Evolutionary conservation across 1,284 basidiomycete species (phyloP).

Genomic region (Ceratobasidium sp.): DNA sequence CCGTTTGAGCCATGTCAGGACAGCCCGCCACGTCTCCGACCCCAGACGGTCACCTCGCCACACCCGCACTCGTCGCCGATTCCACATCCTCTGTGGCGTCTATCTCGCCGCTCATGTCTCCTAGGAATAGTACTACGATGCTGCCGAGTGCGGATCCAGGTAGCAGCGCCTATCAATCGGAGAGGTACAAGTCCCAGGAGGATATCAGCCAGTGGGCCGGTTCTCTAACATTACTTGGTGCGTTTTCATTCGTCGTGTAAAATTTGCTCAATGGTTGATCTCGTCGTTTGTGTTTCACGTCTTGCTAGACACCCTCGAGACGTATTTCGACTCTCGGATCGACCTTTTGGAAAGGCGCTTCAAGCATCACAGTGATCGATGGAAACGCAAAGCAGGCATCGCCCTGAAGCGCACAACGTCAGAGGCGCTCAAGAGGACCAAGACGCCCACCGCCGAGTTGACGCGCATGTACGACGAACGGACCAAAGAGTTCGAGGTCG

Average conservation of each 20-base stretch:
- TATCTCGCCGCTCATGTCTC: slow-evolving; percentile 35
- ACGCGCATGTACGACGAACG: slow-evolving; percentile 53
- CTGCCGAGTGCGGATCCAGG: slow-evolving; percentile 15
- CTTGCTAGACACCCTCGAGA: slow-evolving; percentile 82
- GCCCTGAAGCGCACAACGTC: slow-evolving; percentile 59
- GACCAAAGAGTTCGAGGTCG: slow-evolving; percentile 83
- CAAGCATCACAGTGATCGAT: slow-evolving; percentile 84
- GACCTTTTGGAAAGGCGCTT: slow-evolving; percentile 90
- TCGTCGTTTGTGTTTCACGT: background rate
- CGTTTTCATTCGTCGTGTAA: slow-evolving; percentile 39
- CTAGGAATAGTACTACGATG: slow-evolving; percentile 1
- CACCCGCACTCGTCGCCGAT: slow-evolving; percentile 21
- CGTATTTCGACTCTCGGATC: slow-evolving; percentile 89
- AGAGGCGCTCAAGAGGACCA: slow-evolving; percentile 66
- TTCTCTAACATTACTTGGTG: slow-evolving; percentile 81
- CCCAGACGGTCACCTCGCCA: slow-evolving; percentile 28
- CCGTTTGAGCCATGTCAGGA: slow-evolving; percentile 11
- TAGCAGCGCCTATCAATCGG: slow-evolving; percentile 16
- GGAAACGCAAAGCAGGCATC: slow-evolving; percentile 83
- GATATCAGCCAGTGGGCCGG: slow-evolving; percentile 60
- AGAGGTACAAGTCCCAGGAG: slow-evolving; percentile 26
- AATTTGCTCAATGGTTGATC: background rate
- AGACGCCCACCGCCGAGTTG: slow-evolving; percentile 73
- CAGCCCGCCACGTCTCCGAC: slow-evolving; percentile 25
- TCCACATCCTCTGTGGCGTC: slow-evolving; percentile 16